Evolutionary conservation across 1,284 basidiomycete genomes (phyloP), one percentile per base, ranked within the genome.

Genomic region (Ustilago curta): DNA sequence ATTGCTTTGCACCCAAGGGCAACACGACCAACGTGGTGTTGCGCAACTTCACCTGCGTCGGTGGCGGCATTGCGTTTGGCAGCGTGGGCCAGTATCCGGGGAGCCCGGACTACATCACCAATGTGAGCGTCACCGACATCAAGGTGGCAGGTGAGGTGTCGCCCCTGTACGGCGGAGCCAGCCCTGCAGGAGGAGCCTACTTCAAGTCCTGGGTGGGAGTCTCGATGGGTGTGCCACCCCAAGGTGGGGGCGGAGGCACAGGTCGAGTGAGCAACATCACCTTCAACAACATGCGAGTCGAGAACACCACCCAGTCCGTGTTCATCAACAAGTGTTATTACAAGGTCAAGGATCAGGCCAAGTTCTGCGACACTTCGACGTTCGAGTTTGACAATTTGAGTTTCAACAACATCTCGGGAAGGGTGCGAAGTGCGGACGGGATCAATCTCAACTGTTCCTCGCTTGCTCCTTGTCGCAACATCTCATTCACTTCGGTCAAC

Each of bases 281-380:
- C 6, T 49, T 49, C 19, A 49, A 9, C 43, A 45, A 51, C 14
- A 29, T 59, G 37, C 19, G 25, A 16, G 49, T 59, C 27, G 32
- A 51, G 21, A 59, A 59, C 27, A 44, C 48, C n/a, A 49, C 48
- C 7, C 48, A 49, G 31, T 29, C 48, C 18, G 57, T 59, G 21
- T 50, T 42, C 23, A 25, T 59, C 37, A 51, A 50, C 48, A 59
- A 59, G 49, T 59, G 58, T 40, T 59, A 59, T 43, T 59, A 45
- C 39, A 59, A 59, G 40, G 58, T 59, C 50, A 51, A 51, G 49
- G 48, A 52, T 21, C 58, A 59, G 25, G 48, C 49, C 27, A 51
- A 59, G n/a, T 59, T 44, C 25, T 59, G 58, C 50, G 58, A 59
- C 42, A 44, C 49, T 21, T 59, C 48, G 32, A 59, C 48, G 21